phyloP scores from a whole-genome alignment of 306 rosid genomes.

The peach (Prunus persica) region DNA sequence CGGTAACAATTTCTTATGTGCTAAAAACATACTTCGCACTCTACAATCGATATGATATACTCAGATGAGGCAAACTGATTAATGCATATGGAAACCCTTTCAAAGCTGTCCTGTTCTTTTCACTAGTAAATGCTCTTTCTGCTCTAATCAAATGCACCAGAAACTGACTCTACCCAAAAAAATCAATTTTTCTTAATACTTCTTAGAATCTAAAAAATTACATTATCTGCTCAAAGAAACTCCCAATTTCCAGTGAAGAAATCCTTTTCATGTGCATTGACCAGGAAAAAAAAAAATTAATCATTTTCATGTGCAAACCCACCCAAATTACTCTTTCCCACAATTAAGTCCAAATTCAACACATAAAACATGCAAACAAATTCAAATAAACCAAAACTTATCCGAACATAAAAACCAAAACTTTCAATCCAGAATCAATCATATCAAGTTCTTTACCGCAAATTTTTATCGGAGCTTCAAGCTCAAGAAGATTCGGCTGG shows the following conservation, averaged over 20 bases:
- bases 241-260: background rate
- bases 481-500: constrained; percentile 86
- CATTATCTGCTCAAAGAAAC: background rate
- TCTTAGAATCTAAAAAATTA: background rate
- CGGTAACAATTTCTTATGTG: background rate
- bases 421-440: background rate
- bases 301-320: background rate
- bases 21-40: background rate
- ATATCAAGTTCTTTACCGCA: constrained; percentile 42
- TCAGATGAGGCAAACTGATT: background rate
- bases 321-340: background rate
- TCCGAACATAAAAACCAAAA: background rate
- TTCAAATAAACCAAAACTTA: background rate
- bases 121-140: background rate
- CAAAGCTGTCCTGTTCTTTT: background rate
- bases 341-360: background rate
- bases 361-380: constrained; percentile 2
- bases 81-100: background rate
- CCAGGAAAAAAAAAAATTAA: too few relatives aligned
- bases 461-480: constrained; percentile 83
- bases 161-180: background rate
- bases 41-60: background rate
- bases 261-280: too few relatives aligned
- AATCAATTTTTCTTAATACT: background rate
- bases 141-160: background rate